A percentile compares a stretch with the other conserved stretches of the same genome.
Conservation (phyloP, 768 basidiomycete species). For the Suillus spraguei region DNA sequence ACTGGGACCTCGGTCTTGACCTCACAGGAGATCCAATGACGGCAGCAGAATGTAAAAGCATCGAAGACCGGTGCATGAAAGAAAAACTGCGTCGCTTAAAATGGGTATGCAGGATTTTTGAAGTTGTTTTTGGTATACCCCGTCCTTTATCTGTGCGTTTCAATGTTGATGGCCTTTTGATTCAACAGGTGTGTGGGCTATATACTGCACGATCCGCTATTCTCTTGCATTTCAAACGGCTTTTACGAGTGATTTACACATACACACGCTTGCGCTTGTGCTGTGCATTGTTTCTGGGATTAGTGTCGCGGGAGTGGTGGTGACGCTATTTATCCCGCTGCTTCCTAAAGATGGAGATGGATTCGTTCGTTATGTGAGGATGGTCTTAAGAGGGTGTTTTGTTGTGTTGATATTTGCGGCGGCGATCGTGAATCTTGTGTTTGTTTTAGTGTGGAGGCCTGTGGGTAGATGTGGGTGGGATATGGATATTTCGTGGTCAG, state of each 20-base stretch:
- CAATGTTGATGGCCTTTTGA: background rate
- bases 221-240: slow-evolving; percentile 57
- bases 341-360: slow-evolving; percentile 29
- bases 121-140: slow-evolving; percentile 39
- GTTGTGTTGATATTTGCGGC: slow-evolving; percentile 52
- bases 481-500: slow-evolving; percentile 69
- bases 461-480: slow-evolving; percentile 60
- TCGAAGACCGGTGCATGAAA: slow-evolving; percentile 30
- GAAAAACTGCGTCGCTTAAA: slow-evolving; percentile 38
- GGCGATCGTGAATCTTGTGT: slow-evolving; percentile 54
- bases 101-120: slow-evolving; percentile 30
- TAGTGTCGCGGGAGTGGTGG: slow-evolving; percentile 27
- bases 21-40: slow-evolving; percentile 36
- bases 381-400: slow-evolving; percentile 42
- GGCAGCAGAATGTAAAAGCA: slow-evolving; percentile 31
- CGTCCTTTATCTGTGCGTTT: slow-evolving; percentile 8
- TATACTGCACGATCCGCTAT: slow-evolving; percentile 67
- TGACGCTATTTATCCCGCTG: slow-evolving; percentile 44
- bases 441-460: slow-evolving; percentile 57
- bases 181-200: slow-evolving; percentile 54
- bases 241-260: slow-evolving; percentile 40
- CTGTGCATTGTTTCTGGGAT: slow-evolving; percentile 27
- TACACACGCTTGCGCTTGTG: slow-evolving; percentile 34
- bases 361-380: slow-evolving; percentile 14
- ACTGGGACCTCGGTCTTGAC: slow-evolving; percentile 33